Evolutionary conservation across 129 eudicot genomes (phyloP).

Genomic region (Gnaphalium uliginosum): DNA sequence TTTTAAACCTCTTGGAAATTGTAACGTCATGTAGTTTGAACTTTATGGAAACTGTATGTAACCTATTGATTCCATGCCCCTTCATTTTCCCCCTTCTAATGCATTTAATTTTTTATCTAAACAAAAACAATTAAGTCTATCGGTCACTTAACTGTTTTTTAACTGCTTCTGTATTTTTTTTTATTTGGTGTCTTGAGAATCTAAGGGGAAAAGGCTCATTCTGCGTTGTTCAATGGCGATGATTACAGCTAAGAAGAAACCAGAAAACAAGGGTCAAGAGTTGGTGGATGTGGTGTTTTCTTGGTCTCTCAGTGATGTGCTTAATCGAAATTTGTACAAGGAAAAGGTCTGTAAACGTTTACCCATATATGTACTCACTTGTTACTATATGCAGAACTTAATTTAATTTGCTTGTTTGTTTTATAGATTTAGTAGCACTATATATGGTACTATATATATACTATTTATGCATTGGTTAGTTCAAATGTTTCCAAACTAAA

Average conservation of each 20-base stretch:
- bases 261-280: not conserved
- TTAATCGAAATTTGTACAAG: not conserved
- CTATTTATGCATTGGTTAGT: not conserved
- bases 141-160: not conserved
- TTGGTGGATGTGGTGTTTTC: constrained; percentile 15
- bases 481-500: not conserved
- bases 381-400: not conserved
- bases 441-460: too few species aligned
- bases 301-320: constrained; percentile 9
- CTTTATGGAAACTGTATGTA: not conserved
- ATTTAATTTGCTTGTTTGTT: not conserved
- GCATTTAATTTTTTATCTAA: not conserved
- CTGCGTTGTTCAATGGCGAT: not conserved
- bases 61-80: not conserved
- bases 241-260: not conserved
- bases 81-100: not conserved
- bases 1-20: not conserved
- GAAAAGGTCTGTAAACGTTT: not conserved
- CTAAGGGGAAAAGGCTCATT: not conserved
- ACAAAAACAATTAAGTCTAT: too few species aligned
- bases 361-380: not conserved
- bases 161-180: too few species aligned
- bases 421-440: not conserved
- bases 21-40: not conserved
- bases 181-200: not conserved